These are phyloP conservation scores for Podospora didyma DNA, from an alignment of 495 filamentous ascomycete genomes.

Conservation along the genomic window DNA sequence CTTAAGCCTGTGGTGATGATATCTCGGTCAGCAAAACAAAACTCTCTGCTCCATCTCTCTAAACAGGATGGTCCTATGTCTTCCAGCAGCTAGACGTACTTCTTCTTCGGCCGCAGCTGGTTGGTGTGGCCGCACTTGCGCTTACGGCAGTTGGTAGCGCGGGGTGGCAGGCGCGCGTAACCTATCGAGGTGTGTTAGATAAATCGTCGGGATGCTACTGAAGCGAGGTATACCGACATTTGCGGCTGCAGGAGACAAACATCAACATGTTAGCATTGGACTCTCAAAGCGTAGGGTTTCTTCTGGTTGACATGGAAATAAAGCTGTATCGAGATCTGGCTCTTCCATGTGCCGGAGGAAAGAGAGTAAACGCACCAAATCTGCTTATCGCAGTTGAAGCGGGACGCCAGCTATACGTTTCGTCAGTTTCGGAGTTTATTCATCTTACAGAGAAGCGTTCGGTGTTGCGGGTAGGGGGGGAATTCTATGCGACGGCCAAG, in stretches of 20 bases:
- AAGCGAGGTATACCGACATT: background rate
- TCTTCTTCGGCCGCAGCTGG: conserved; percentile 99
- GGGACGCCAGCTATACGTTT: conserved; percentile 63
- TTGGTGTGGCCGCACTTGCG: conserved; percentile 99
- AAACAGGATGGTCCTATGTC: no score
- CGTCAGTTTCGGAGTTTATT: background rate
- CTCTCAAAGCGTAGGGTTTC: background rate
- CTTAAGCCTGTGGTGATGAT: conserved; percentile 62
- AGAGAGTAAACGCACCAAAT: conserved; percentile 72
- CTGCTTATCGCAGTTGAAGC: conserved; percentile 99
- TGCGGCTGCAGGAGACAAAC: background rate
- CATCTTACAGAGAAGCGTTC: no score
- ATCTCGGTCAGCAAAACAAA: background rate
- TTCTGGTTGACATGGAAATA: background rate
- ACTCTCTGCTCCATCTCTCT: no score
- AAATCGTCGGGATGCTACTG: no score
- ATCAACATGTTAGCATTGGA: background rate
- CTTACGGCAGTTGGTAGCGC: conserved; percentile 99
- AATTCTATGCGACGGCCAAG: background rate
- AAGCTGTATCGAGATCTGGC: no score
- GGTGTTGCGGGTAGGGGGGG: background rate
- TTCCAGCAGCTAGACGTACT: conserved; percentile 30
- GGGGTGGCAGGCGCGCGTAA: conserved; percentile 90
- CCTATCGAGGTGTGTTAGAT: background rate
- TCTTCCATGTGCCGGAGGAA: background rate